Conservation (phyloP, 2,329 filamentous ascomycete species). For the Cadophora malorum region DNA sequence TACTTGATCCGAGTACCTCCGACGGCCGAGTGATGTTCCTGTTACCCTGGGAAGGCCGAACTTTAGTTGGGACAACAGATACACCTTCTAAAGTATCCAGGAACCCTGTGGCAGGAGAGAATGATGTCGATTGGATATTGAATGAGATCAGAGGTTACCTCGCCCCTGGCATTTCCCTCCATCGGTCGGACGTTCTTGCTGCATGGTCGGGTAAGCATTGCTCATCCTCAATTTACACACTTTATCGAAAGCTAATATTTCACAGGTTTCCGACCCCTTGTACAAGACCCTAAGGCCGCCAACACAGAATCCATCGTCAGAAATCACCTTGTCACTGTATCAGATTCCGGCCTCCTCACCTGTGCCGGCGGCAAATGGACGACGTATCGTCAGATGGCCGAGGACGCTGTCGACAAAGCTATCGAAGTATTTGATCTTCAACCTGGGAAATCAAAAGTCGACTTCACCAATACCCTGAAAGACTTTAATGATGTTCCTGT, state of each 20-base stretch:
- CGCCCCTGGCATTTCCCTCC: neutral
- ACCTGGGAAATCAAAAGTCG: neutral
- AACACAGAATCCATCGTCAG: conserved; percentile 5
- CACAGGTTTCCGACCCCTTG: neutral
- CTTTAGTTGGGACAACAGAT: conserved; percentile 7
- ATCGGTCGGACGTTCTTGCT: conserved; percentile 3
- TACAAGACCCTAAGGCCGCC: conserved; percentile 5
- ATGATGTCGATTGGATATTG: conserved; percentile 12
- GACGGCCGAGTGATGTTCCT: conserved; percentile 6
- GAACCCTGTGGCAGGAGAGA: neutral
- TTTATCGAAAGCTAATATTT: neutral
- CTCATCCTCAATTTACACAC: neutral
- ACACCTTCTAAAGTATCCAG: neutral
- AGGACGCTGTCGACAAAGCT: conserved; percentile 3
- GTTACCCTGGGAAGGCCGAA: neutral
- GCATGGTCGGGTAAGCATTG: neutral
- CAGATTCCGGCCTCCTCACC: neutral
- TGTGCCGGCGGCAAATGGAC: conserved; percentile 7
- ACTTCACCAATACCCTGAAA: neutral
- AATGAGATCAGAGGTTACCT: conserved; percentile 10
- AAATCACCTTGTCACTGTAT: conserved; percentile 2
- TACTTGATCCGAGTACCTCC: neutral
- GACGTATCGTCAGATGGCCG: conserved; percentile 6
- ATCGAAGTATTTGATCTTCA: neutral
- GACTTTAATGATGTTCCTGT: neutral